Base-by-base conservation (phyloP, 2,329 filamentous ascomycete species). In the Lasiodiplodia hormozganensis region DNA sequence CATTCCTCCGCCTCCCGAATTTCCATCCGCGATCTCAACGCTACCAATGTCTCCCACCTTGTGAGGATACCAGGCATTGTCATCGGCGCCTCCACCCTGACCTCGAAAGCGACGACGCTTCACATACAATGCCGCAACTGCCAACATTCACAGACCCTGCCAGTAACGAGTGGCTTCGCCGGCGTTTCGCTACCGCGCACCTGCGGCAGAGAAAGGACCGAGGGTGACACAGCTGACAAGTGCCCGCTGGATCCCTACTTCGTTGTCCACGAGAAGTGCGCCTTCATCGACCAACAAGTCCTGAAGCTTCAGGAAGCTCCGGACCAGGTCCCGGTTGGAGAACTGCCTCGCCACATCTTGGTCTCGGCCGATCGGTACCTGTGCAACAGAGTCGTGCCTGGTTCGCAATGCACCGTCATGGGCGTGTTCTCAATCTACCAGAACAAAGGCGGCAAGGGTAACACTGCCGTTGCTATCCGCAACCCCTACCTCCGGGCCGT, bases 351-450 rank as follows among this genome's bases (percentile, higher is more conserved):
- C 52, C 96, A 99, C 75, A 96, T 99, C 56, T 87, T 98, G 70
- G 92, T 99, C 70, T 97, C 94, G 0, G 96, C 96, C n/a, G 96
- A 99, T 77, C 88, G 96, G 65, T 97, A 98, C 77, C 85, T 99
- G 57, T 96, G 95, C 12, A 99, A 99, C 78, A 89, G 94, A 64
- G 96, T 99, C 3, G 94, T 99, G 3, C 96, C 96, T 6, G 96
- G 96, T 36, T 96, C 95, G 62, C 88, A 95, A 78, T 99, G 96
- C 79, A 97, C 94, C 2, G 87, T 99, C 21, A 98, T 96, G 88
- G 96, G 96, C 23, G 93, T 99, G 40, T 99, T 97, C 83, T 97
- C 95, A 36, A 98, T 98, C 76, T 99, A 97, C 80, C 93, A 97
- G 79, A 92, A 91, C 74, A 98, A 98, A 80, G 92, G 90, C 51